Evolutionary conservation across 768 basidiomycete genomes (phyloP).

Genomic region (Suillus variegatus): DNA sequence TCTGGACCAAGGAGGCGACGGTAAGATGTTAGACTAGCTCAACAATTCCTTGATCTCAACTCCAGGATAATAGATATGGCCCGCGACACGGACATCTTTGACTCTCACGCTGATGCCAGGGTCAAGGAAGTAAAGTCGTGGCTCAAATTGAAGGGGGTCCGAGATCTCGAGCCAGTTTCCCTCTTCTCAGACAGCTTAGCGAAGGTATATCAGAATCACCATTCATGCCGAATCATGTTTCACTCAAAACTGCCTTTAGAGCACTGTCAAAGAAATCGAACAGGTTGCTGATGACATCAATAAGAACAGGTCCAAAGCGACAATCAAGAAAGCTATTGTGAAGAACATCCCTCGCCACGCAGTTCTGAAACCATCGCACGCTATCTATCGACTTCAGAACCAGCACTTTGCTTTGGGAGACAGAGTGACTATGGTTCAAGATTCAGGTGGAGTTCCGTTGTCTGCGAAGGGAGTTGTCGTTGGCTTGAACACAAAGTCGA

Average conservation of each 20-base stretch:
- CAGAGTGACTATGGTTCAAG: conserved; percentile 94
- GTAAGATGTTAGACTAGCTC: conserved; percentile 36
- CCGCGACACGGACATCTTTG: conserved; percentile 58
- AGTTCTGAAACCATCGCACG: conserved; percentile 90
- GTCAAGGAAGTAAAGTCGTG: conserved; percentile 81
- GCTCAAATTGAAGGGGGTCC: conserved; percentile 84
- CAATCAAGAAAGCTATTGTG: conserved; percentile 90
- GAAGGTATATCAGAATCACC: conserved; percentile 52
- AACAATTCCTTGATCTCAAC: conserved; percentile 7
- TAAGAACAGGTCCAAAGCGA: conserved; percentile 54
- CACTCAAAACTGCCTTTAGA: conserved; percentile 40
- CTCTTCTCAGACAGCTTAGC: conserved; percentile 90
- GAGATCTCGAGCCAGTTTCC: conserved; percentile 90
- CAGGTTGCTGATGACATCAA: conserved; percentile 68
- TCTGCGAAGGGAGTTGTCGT: conserved; percentile 93
- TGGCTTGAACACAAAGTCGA: conserved; percentile 79
- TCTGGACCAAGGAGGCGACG: conserved; percentile 73
- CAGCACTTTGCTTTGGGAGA: conserved; percentile 90
- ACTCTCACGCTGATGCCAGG: conserved; percentile 62
- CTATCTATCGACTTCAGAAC: conserved; percentile 85
- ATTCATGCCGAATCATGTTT: not conserved
- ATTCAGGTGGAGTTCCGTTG: conserved; percentile 90
- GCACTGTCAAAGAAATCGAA: conserved; percentile 80
- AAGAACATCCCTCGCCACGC: conserved; percentile 92
- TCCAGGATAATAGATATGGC: conserved; percentile 63